Conservation (phyloP, 2,329 filamentous ascomycete species). For the Fusarium kyushuense region DNA sequence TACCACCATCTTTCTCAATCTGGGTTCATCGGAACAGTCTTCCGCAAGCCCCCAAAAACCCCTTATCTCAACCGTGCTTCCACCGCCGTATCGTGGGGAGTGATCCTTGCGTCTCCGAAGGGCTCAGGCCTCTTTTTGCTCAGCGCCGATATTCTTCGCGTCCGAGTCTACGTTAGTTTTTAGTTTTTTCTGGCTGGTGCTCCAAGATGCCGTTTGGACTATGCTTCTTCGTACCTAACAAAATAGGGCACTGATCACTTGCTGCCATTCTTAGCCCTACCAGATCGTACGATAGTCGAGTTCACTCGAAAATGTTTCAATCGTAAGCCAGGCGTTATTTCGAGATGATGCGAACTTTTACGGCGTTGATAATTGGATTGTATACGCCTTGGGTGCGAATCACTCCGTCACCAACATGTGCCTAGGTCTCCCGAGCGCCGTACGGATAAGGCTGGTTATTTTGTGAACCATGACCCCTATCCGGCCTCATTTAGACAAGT, state of each 20-base stretch:
- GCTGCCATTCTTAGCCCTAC: constrained; percentile 7
- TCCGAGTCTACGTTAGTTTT: constrained; percentile 4
- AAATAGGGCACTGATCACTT: constrained; percentile 21
- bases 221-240: constrained; percentile 2
- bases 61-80: constrained; percentile 12
- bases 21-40: constrained; percentile 15
- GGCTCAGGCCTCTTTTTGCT: constrained; percentile 19
- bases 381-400: not conserved
- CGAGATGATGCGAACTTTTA: not conserved
- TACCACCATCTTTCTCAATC: constrained; percentile 1
- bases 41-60: constrained; percentile 12
- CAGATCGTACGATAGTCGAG: constrained; percentile 11
- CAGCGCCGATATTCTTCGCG: constrained; percentile 8
- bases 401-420: not conserved
- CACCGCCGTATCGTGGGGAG: constrained; percentile 5
- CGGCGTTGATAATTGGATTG: not conserved
- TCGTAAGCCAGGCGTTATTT: not conserved
- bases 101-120: constrained; percentile 7
- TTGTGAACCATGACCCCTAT: not conserved
- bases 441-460: not conserved
- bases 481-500: not conserved
- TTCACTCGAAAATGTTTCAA: not conserved
- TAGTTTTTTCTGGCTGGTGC: constrained; percentile 16
- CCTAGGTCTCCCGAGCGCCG: too few relatives aligned
- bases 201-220: constrained; percentile 13